Evolutionary conservation across 2,329 filamentous ascomycete genomes (phyloP).

Genomic region (Claviceps sorghi): DNA sequence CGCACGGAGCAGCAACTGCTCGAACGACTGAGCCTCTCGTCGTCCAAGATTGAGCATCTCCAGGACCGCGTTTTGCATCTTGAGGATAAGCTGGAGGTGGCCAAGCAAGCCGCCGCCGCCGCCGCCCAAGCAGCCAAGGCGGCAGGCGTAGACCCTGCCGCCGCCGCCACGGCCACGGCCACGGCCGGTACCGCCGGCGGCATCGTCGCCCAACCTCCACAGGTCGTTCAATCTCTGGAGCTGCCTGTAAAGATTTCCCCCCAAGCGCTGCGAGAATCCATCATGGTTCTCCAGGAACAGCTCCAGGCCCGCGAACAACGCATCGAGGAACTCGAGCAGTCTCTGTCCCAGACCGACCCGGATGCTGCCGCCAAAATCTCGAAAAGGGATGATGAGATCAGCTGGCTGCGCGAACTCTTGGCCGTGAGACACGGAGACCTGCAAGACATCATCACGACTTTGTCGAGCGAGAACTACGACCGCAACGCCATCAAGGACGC

Average conservation of each 20-base stretch:
- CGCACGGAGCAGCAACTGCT: conserved; percentile 65
- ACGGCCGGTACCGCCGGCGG: neutral
- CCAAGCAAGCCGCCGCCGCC: conserved; percentile 72
- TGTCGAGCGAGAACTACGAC: conserved; percentile 64
- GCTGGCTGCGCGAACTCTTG: conserved; percentile 85
- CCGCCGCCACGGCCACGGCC: conserved; percentile 6
- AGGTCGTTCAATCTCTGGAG: conserved; percentile 25
- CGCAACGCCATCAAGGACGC: conserved; percentile 71
- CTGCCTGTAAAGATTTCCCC: conserved; percentile 79
- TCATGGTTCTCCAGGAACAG: conserved; percentile 92
- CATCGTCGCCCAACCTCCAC: conserved; percentile 10
- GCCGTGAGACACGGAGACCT: conserved; percentile 83
- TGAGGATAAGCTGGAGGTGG: conserved; percentile 81
- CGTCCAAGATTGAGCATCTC: conserved; percentile 72
- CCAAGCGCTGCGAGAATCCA: conserved; percentile 87
- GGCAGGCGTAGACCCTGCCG: conserved; percentile 28
- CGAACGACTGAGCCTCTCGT: conserved; percentile 66
- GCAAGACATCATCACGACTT: conserved; percentile 72
- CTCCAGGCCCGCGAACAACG: conserved; percentile 82
- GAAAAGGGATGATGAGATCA: conserved; percentile 87
- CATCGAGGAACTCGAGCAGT: conserved; percentile 74
- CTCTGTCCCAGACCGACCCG: conserved; percentile 53
- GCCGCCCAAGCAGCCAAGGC: conserved; percentile 62
- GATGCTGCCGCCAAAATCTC: conserved; percentile 71
- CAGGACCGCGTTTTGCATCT: conserved; percentile 74